Base-by-base conservation (phyloP, 1,139 yeast genomes). In the Candida smagusa region DNA sequence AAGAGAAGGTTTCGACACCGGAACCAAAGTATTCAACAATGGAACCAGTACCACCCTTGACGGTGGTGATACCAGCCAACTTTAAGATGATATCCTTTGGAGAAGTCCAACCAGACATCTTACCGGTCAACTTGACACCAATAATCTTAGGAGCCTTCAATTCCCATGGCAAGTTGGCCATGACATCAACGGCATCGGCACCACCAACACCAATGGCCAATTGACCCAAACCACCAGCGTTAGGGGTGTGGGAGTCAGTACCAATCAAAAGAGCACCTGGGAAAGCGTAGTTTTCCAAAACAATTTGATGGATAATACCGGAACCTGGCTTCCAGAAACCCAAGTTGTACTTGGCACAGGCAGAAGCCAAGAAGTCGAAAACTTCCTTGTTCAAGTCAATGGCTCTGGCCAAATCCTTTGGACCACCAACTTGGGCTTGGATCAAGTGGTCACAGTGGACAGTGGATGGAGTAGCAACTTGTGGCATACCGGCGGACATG, bases 291-390 rank as follows among this genome's bases (percentile, higher is more conserved):
- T 92, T 92, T 75, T 92, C 98, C 64, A 92, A 77, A 42, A 92
- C 95, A 54, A 92, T 90, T 77, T 92, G 97, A 69, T 92, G 97
- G 58, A 92, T 92, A 63, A 92, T 92, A 77, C 98, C 98, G 43
- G 97, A 89, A 65, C 97, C 97, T 64, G 98, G 97, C 67, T 86
- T 87, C 98, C 98, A 92, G 89, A 92, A 92, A 68, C 97, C 97
- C 69, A 92, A 86, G 80, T 89, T 86, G 78, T 90, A 92, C 74
- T 90, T 90, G 58, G 96, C 96, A 66, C 96, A 86, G 48, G 97
- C 92, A 52, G 95, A 70, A 46, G 88, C 79, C 71, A 92, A 81
- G 77, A 92, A 92, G 71, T 92, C 96, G 70, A 81, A 92, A 52
- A 92, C 98, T 74, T 92, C 98, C 74, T 85, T 88, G 81, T 92